phyloP scores from a whole-genome alignment of 495 filamentous ascomycete genomes.

The Penicillium chermesinum region DNA sequence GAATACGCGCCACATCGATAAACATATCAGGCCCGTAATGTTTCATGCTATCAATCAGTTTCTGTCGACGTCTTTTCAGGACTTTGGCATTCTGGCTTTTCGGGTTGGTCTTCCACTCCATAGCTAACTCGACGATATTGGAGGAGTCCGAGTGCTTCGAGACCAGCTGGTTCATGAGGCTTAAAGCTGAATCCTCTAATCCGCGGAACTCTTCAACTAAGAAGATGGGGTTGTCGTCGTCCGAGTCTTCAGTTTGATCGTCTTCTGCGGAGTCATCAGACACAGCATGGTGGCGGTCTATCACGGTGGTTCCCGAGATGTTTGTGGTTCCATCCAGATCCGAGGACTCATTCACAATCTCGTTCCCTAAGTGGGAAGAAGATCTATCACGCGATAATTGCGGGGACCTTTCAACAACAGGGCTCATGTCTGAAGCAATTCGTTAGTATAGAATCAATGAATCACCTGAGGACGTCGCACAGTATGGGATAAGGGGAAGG shows the following conservation, averaged over 20 bases:
- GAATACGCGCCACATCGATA: slow-evolving; percentile 22
- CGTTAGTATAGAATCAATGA: slow-evolving; percentile 2
- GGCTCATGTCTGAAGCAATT: slow-evolving; percentile 8
- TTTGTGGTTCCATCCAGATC: slow-evolving; percentile 30
- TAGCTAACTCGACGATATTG: slow-evolving; percentile 19
- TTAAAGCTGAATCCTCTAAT: slow-evolving; percentile 24
- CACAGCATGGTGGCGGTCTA: slow-evolving; percentile 11
- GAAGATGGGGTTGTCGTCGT: slow-evolving; percentile 19
- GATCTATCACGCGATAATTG: slow-evolving; percentile 1
- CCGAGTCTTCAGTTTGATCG: slow-evolving; percentile 21
- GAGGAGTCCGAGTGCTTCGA: slow-evolving; percentile 17
- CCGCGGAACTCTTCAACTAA: slow-evolving; percentile 34
- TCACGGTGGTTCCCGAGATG: slow-evolving; percentile 39
- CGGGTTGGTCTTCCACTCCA: slow-evolving; percentile 21
- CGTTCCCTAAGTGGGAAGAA: slow-evolving; percentile 1
- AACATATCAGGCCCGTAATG: slow-evolving; percentile 23
- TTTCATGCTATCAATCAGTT: slow-evolving; percentile 20
- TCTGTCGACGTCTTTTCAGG: slow-evolving; percentile 13
- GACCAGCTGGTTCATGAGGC: slow-evolving; percentile 25
- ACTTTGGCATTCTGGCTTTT: slow-evolving; percentile 26
- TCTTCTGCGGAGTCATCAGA: neutral
- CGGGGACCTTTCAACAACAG: slow-evolving; percentile 14
- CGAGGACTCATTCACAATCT: slow-evolving; percentile 24
- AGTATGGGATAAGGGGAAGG: neutral
- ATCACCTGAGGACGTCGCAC: no score